Evolutionary conservation across 768 basidiomycete species (phyloP).

Genomic region (Podaxis sp.): DNA sequence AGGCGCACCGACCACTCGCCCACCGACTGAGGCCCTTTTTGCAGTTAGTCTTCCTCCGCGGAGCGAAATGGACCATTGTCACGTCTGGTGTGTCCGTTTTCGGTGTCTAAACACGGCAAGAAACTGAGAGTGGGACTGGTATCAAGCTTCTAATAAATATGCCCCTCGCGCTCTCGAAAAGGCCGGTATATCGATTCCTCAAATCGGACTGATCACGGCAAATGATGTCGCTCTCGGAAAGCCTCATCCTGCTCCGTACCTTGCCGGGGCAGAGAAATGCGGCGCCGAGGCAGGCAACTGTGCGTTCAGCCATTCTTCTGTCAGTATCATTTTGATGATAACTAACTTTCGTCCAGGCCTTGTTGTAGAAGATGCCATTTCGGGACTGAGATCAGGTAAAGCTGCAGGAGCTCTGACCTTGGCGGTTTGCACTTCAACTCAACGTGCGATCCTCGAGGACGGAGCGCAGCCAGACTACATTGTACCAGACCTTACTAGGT

Average conservation of each 20-base stretch:
- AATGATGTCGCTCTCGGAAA: conserved; percentile 72
- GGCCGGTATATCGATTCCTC: conserved; percentile 56
- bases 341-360: conserved; percentile 43
- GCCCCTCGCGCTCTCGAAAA: conserved; percentile 62
- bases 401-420: conserved; percentile 74
- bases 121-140: background rate
- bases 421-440: conserved; percentile 81
- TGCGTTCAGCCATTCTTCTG: conserved; percentile 21
- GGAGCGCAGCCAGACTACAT: conserved; percentile 62
- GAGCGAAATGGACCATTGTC: conserved; percentile 72
- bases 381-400: conserved; percentile 70
- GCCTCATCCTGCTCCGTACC: conserved; percentile 86
- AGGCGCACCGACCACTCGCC: background rate
- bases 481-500: conserved; percentile 67
- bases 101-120: background rate
- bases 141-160: conserved; percentile 67
- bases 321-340: background rate
- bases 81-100: conserved; percentile 55
- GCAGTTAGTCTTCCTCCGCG: conserved; percentile 27
- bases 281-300: conserved; percentile 55
- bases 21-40: background rate
- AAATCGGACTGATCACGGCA: conserved; percentile 64
- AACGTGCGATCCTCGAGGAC: conserved; percentile 46
- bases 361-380: conserved; percentile 88
- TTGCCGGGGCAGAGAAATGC: conserved; percentile 65